Evolutionary conservation across 352 stramenopile genomes (phyloP).

Genomic region (Globisporangium apiculatum): DNA sequence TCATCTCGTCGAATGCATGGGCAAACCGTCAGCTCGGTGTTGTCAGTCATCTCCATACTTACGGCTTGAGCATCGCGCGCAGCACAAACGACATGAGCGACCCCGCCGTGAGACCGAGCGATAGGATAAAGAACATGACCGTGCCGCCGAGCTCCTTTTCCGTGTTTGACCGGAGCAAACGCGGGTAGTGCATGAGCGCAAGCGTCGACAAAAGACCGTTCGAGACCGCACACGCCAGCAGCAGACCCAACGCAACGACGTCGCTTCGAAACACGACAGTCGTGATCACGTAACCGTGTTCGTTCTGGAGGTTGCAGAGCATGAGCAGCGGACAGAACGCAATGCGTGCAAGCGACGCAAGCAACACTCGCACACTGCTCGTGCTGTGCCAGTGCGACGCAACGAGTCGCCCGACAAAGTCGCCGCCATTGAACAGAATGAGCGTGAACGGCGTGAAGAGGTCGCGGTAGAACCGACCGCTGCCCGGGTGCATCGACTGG

Average conservation of each 20-base stretch:
- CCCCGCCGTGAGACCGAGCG: slow-evolving; percentile 56
- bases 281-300: slow-evolving; percentile 54
- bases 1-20: too few relatives aligned
- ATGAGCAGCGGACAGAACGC: slow-evolving; percentile 63
- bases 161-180: slow-evolving; percentile 34
- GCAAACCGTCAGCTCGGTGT: too few relatives aligned
- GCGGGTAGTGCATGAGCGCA: slow-evolving; percentile 74
- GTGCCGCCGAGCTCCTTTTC: slow-evolving; percentile 72
- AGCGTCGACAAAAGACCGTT: slow-evolving; percentile 71
- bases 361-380: slow-evolving; percentile 27
- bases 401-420: slow-evolving; percentile 57
- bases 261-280: slow-evolving; percentile 72
- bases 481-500: slow-evolving; percentile 36
- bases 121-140: slow-evolving; percentile 82
- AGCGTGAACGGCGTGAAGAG: slow-evolving; percentile 74
- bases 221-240: slow-evolving; percentile 51
- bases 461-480: slow-evolving; percentile 44
- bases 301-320: slow-evolving; percentile 74
- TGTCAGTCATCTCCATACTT: slow-evolving; percentile 2
- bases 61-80: slow-evolving; percentile 69
- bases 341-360: slow-evolving; percentile 30
- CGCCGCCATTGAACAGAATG: slow-evolving; percentile 71
- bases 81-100: slow-evolving; percentile 76
- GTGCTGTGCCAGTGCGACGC: slow-evolving; percentile 30
- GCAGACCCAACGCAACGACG: slow-evolving; percentile 44